phyloP scores from a whole-genome alignment of 371 early-diverging fungal genomes.

The Lichtheimia hyalospora region DNA sequence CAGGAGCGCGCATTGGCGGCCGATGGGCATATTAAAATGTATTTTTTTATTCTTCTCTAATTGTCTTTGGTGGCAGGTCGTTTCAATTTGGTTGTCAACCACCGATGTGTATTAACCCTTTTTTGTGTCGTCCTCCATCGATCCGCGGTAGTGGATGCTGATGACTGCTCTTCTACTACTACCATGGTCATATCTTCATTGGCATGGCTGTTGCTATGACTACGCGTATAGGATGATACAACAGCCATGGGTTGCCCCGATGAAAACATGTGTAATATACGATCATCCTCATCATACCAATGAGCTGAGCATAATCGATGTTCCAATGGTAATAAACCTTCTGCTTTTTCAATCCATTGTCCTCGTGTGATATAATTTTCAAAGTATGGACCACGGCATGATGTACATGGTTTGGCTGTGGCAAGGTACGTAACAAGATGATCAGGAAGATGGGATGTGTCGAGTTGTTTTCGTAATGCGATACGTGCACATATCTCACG shows the following conservation, averaged over 20 bases:
- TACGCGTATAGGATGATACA: neutral
- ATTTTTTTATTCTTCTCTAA: neutral
- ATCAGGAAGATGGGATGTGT: slow-evolving; percentile 28
- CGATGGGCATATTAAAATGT: neutral
- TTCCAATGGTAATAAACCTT: slow-evolving; percentile 59
- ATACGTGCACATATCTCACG: slow-evolving; percentile 76
- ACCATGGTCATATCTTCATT: neutral
- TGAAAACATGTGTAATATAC: slow-evolving; percentile 37
- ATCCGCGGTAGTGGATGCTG: neutral
- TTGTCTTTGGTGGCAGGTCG: neutral
- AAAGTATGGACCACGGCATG: slow-evolving; percentile 89
- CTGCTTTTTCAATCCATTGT: slow-evolving; percentile 61
- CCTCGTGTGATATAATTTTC: slow-evolving; percentile 60
- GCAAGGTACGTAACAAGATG: slow-evolving; percentile 64
- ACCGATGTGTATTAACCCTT: slow-evolving; percentile 7
- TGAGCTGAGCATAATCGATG: slow-evolving; percentile 79
- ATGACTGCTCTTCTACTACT: neutral
- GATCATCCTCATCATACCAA: slow-evolving; percentile 72
- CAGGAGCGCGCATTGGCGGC: neutral
- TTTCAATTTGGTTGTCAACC: slow-evolving; percentile 7
- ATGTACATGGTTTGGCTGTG: slow-evolving; percentile 71
- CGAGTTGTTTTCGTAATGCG: slow-evolving; percentile 25
- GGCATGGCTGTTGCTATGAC: neutral
- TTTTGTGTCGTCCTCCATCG: slow-evolving; percentile 1
- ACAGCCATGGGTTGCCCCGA: neutral